These are phyloP conservation scores for Cladosporium sp. DNA, from an alignment of 2,329 filamentous ascomycete species.

Conservation along the genomic window DNA sequence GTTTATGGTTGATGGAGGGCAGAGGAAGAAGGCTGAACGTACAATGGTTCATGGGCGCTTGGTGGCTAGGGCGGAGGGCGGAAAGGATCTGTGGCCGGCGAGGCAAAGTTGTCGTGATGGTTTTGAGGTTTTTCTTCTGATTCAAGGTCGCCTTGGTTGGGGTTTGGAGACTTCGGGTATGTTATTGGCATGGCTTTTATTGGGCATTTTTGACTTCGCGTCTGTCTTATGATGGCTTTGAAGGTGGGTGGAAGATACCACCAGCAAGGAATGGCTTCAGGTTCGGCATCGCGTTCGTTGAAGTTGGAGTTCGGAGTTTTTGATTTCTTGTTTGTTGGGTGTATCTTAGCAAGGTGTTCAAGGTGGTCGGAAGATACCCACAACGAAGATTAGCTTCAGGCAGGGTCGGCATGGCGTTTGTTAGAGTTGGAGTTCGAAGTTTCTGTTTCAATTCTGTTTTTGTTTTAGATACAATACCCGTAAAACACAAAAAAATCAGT, in stretches of 20 bases:
- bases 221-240: neutral
- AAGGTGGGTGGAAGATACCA: neutral
- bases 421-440: no score
- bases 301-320: neutral
- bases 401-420: no score
- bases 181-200: neutral
- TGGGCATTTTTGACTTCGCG: neutral
- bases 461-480: neutral
- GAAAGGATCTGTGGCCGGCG: neutral
- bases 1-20: neutral
- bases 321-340: neutral
- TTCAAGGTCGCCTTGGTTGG: neutral
- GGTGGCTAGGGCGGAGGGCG: neutral
- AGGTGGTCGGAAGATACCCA: neutral
- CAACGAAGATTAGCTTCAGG: no score
- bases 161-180: neutral
- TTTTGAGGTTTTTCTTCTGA: neutral
- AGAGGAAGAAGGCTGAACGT: neutral
- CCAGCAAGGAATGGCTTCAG: neutral
- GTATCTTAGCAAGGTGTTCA: neutral
- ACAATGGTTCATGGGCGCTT: neutral
- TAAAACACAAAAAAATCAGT: neutral
- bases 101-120: neutral
- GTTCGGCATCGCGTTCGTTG: neutral
- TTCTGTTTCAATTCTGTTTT: no score